Percentiles rank a stretch among this genome's conserved stretches.
phyloP scores from a whole-genome alignment of 2,329 filamentous ascomycete species.

The Pseudocercospora musae region DNA sequence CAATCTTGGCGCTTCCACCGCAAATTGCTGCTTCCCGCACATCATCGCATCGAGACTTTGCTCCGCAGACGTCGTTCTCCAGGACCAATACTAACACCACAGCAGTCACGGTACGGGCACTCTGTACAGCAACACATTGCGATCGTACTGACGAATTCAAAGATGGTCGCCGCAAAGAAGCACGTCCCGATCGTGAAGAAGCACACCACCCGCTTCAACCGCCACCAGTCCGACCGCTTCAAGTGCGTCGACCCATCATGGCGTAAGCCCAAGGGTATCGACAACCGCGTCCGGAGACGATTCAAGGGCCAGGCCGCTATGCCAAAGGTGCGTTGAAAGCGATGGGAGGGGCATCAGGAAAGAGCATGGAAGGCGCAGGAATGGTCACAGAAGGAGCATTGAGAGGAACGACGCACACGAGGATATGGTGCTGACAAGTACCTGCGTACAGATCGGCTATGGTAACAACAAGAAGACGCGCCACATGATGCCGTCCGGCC shows the following conservation, averaged over 20 bases:
- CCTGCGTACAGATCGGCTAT: conserved; percentile 76
- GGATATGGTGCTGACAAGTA: conserved; percentile 16
- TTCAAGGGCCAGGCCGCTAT: conserved; percentile 95
- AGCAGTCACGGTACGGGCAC: conserved; percentile 22
- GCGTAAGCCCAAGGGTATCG: conserved; percentile 99
- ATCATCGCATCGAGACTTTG: not conserved
- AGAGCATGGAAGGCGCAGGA: conserved; percentile 1
- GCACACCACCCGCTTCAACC: conserved; percentile 95
- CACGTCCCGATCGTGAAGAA: conserved; percentile 99
- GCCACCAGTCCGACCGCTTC: conserved; percentile 97
- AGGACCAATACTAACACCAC: conserved; percentile 5
- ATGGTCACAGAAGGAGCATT: not conserved
- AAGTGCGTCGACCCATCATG: conserved; percentile 86
- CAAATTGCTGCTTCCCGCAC: not conserved
- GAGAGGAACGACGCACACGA: conserved; percentile 7
- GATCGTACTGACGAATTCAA: conserved; percentile 11
- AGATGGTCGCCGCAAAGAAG: conserved; percentile 99
- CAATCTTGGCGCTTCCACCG: not conserved
- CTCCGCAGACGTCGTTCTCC: not conserved
- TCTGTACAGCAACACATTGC: not conserved
- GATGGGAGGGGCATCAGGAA: not conserved
- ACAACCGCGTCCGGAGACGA: conserved; percentile 93
- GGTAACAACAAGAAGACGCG: conserved; percentile 99
- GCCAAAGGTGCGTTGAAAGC: conserved; percentile 77
- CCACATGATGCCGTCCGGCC: conserved; percentile 97